These are phyloP conservation scores for Penicillium crustosum DNA, from an alignment of 2,329 filamentous ascomycete species.

Conservation along the genomic window DNA sequence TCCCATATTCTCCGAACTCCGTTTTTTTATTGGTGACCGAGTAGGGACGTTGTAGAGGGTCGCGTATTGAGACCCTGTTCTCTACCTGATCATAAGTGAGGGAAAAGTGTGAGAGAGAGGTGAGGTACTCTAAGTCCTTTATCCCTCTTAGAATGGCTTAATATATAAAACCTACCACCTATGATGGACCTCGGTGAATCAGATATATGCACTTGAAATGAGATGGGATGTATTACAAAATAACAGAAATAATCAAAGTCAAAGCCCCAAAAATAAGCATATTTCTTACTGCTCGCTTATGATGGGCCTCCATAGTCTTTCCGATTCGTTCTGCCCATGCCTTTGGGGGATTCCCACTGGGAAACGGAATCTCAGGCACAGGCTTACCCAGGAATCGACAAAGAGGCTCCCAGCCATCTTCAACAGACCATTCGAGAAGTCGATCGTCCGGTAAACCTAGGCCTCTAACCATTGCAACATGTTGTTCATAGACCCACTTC, in stretches of 20 bases:
- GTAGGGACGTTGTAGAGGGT: no score
- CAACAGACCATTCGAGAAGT: conserved; percentile 29
- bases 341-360: conserved; percentile 14
- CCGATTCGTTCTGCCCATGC: conserved; percentile 21
- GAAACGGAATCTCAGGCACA: conserved; percentile 2
- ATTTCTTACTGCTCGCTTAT: conserved; percentile 17
- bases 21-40: no score
- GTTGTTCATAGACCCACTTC: conserved; percentile 16
- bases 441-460: conserved; percentile 17
- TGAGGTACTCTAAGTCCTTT: no score
- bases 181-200: no score
- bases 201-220: no score
- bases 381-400: conserved; percentile 14
- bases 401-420: conserved; percentile 33
- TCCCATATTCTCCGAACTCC: no score
- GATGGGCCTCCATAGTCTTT: conserved; percentile 15
- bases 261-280: conserved; percentile 12
- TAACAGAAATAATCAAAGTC: neutral
- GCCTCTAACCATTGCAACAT: conserved; percentile 21
- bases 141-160: no score
- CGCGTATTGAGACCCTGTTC: no score
- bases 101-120: no score
- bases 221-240: no score
- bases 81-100: no score
- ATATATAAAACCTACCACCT: no score